phyloP scores from a whole-genome alignment of 495 filamentous ascomycete species.

The Penicillium herquei region DNA sequence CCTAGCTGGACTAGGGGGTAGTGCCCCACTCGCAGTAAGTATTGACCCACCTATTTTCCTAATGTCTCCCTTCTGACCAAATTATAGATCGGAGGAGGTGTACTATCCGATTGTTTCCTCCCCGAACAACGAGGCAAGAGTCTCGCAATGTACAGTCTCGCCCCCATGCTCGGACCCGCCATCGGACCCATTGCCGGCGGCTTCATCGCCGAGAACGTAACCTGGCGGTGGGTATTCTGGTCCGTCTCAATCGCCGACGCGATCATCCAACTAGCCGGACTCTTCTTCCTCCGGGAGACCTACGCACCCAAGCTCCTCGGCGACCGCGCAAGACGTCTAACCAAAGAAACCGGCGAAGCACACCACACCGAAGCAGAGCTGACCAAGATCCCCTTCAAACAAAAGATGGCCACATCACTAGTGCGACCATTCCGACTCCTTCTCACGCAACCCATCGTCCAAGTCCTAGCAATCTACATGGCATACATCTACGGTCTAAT shows the following conservation, averaged over 20 bases:
- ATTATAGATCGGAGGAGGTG: conserved; percentile 29
- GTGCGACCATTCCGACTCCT: conserved; percentile 56
- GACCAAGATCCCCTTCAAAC: conserved; percentile 38
- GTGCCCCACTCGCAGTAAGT: conserved; percentile 43
- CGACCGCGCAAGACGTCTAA: conserved; percentile 54
- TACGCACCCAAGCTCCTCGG: conserved; percentile 46
- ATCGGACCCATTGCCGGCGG: conserved; percentile 51
- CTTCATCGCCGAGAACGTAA: conserved; percentile 53
- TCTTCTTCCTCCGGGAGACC: conserved; percentile 47
- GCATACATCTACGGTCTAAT: conserved; percentile 70
- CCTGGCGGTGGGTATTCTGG: conserved; percentile 59
- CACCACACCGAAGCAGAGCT: conserved; percentile 64
- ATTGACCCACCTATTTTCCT: conserved; percentile 16
- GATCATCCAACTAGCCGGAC: conserved; percentile 47
- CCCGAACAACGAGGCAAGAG: conserved; percentile 56
- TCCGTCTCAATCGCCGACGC: conserved; percentile 47
- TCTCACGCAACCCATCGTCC: conserved; percentile 59
- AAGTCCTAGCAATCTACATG: conserved; percentile 60
- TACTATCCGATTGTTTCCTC: conserved; percentile 39
- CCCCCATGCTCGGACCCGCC: conserved; percentile 54
- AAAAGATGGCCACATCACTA: conserved; percentile 38
- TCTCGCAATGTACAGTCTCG: conserved; percentile 51
- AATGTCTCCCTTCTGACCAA: conserved; percentile 15
- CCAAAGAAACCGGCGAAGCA: conserved; percentile 62
- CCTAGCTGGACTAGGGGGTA: conserved; percentile 50